These are phyloP conservation scores for Penicillium egyptiacum DNA, from an alignment of 495 filamentous ascomycete genomes.

Conservation along the genomic window DNA sequence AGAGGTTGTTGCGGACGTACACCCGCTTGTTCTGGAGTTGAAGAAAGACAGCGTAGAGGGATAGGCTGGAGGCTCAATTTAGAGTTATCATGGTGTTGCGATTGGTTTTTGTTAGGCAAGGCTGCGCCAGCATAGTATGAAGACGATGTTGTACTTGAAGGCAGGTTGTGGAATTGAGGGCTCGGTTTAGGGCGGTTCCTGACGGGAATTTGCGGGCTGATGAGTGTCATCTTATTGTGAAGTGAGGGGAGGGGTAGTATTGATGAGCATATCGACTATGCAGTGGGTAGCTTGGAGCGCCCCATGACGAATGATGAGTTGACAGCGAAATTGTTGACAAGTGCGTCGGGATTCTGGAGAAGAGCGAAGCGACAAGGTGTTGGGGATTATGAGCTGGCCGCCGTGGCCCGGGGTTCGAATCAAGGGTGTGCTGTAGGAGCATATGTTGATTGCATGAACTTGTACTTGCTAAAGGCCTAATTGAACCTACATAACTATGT, in stretches of 20 bases:
- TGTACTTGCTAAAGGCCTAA: not conserved
- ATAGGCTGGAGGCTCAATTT: slow-evolving; percentile 55
- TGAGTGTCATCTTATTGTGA: slow-evolving; percentile 40
- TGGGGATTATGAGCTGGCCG: slow-evolving; percentile 16
- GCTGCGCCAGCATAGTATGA: slow-evolving; percentile 51
- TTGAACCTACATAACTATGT: not conserved
- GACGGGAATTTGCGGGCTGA: slow-evolving; percentile 43
- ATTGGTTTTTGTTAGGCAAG: slow-evolving; percentile 52
- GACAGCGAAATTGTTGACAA: slow-evolving; percentile 50
- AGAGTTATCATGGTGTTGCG: slow-evolving; percentile 54
- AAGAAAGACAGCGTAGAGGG: slow-evolving; percentile 51
- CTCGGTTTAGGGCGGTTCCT: slow-evolving; percentile 42
- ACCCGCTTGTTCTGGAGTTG: slow-evolving; percentile 54
- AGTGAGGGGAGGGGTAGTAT: slow-evolving; percentile 21
- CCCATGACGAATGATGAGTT: slow-evolving; percentile 48
- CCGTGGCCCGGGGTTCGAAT: slow-evolving; percentile 17
- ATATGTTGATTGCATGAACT: not conserved
- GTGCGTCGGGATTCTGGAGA: slow-evolving; percentile 21
- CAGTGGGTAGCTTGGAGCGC: slow-evolving; percentile 49
- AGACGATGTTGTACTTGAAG: slow-evolving; percentile 43
- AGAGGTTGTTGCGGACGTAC: slow-evolving; percentile 44
- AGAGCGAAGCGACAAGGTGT: slow-evolving; percentile 14
- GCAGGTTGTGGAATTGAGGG: slow-evolving; percentile 38
- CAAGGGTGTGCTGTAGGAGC: slow-evolving; percentile 21
- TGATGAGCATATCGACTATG: slow-evolving; percentile 48